phyloP scores from a whole-genome alignment of 2,329 filamentous ascomycete species.

The Dothiorella sarmentorum region DNA sequence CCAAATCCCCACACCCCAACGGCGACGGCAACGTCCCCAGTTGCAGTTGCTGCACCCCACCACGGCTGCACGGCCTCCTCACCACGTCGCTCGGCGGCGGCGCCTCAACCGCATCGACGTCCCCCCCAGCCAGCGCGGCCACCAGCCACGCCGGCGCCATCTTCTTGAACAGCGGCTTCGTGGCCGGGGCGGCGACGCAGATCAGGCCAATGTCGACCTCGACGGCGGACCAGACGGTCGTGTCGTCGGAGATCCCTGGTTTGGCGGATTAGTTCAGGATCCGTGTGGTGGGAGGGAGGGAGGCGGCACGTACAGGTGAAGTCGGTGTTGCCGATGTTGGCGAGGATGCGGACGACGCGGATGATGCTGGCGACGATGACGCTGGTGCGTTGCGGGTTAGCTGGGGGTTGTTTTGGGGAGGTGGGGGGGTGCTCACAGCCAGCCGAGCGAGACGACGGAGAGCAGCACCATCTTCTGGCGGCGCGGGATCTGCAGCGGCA shows the following conservation, averaged over 20 bases:
- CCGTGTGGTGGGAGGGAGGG: too few relatives aligned
- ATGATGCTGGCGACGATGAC: conserved; percentile 45
- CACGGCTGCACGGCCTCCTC: too few relatives aligned
- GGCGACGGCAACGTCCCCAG: too few relatives aligned
- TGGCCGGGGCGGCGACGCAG: conserved; percentile 35
- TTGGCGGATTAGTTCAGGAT: too few relatives aligned
- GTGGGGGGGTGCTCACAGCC: conserved; percentile 34
- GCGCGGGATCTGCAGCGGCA: conserved; percentile 32
- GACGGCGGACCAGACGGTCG: conserved; percentile 33
- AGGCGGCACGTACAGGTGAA: too few relatives aligned
- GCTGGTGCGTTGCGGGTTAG: conserved; percentile 23
- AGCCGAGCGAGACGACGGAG: conserved; percentile 30
- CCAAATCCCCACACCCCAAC: not conserved
- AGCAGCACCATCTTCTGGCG: conserved; percentile 32
- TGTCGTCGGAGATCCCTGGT: conserved; percentile 28
- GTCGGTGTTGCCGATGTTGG: not conserved
- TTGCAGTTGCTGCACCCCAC: too few relatives aligned
- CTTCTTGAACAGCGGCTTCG: conserved; percentile 6
- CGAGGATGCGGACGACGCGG: conserved; percentile 34
- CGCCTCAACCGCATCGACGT: too few relatives aligned
- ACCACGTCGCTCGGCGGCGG: too few relatives aligned
- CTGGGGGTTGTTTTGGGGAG: not conserved
- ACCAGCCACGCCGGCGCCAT: not conserved
- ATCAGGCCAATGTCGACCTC: conserved; percentile 37
- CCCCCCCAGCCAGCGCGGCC: not conserved